These are phyloP conservation scores for Eimeria zaria DNA, from an alignment of 169 alveolate species.

Conservation along the genomic window DNA sequence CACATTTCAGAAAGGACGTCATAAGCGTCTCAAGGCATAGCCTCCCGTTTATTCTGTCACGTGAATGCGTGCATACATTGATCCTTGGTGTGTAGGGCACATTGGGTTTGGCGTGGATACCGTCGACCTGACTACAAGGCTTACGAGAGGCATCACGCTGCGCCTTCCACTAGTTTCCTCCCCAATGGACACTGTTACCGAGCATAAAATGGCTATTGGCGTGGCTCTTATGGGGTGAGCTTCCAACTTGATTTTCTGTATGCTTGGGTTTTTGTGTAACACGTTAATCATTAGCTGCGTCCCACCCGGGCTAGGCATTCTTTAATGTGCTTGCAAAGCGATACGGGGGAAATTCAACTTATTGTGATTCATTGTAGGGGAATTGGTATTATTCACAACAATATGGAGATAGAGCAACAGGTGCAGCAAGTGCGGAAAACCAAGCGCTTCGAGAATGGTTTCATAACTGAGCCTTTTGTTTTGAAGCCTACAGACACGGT, in stretches of 20 bases:
- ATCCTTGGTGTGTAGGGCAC: slow-evolving; percentile 86
- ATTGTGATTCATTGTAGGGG: slow-evolving; percentile 88
- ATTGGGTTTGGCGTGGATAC: slow-evolving; percentile 91
- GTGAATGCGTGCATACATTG: neutral
- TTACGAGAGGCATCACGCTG: slow-evolving; percentile 91
- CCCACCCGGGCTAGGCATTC: neutral
- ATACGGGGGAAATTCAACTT: neutral
- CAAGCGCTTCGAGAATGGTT: slow-evolving; percentile 96
- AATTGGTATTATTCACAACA: slow-evolving; percentile 96
- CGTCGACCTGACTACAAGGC: slow-evolving; percentile 90
- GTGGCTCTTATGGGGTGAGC: slow-evolving; percentile 94
- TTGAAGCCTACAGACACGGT: slow-evolving; percentile 93
- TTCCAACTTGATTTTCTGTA: neutral
- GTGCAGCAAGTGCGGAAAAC: slow-evolving; percentile 94
- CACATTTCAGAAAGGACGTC: too few species aligned
- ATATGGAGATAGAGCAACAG: slow-evolving; percentile 92
- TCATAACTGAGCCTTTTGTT: slow-evolving; percentile 93
- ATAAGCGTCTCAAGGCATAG: too few species aligned
- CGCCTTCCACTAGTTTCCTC: slow-evolving; percentile 95
- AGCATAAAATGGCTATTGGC: slow-evolving; percentile 96
- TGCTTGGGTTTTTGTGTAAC: neutral
- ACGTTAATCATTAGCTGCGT: neutral
- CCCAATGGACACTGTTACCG: slow-evolving; percentile 98
- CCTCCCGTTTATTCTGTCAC: neutral
- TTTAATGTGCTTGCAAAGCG: neutral